Conservation (phyloP, 306 rosid genomes). For the Rosa multiflora region DNA sequence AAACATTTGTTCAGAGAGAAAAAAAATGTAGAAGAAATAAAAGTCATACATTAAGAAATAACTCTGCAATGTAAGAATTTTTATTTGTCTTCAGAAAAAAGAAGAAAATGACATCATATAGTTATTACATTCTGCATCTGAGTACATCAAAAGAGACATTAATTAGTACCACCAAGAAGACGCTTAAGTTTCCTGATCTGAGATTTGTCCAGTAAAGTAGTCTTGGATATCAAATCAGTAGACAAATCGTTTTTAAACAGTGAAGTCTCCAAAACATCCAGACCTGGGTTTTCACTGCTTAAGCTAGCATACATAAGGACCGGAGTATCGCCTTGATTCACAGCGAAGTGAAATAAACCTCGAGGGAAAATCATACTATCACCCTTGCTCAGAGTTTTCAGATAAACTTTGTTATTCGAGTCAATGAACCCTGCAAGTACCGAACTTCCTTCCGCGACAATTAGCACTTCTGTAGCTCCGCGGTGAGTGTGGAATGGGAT, state of each 20-base stretch:
- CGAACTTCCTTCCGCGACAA: constrained; percentile 1
- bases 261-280: not conserved
- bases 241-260: not conserved
- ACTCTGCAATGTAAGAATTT: no score
- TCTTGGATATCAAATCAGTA: not conserved
- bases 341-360: not conserved
- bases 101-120: not conserved
- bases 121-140: not conserved
- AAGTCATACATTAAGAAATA: no score
- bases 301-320: constrained; percentile 3
- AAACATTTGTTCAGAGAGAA: no score
- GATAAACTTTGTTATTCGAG: not conserved
- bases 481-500: constrained; percentile 8
- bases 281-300: constrained; percentile 10
- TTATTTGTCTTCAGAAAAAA: not conserved
- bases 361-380: not conserved
- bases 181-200: constrained; percentile 4
- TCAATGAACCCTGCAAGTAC: not conserved
- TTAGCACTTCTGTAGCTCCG: not conserved
- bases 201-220: not conserved
- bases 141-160: not conserved
- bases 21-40: no score
- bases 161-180: constrained; percentile 10
- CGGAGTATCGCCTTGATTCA: not conserved
- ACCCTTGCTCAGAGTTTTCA: constrained; percentile 14